Evolutionary conservation across 768 basidiomycete genomes (phyloP), one percentile per base, ranked within the genome.

Genomic region (Chalciporus sphaerocephalus): DNA sequence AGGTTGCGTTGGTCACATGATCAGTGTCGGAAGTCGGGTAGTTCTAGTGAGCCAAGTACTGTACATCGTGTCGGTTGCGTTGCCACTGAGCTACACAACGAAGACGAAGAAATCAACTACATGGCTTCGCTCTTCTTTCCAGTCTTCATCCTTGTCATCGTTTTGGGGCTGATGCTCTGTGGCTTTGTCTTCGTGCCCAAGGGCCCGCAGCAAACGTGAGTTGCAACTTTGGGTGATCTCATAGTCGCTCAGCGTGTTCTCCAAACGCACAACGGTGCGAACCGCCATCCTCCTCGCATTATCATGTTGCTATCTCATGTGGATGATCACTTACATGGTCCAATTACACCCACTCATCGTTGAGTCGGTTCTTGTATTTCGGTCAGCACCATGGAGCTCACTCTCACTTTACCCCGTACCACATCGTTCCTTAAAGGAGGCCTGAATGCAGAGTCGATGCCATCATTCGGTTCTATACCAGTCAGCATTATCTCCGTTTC

Each of bases 261-360:
- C 22, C 39, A 32, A 17, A 33, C 38, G 17, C 66, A 98, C 94
- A 47, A 78, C 93, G 41, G 78, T 93, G 52, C 86, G 94, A 54
- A 87, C 92, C 2, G 78, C 76, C 51, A 61, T 92, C 38, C 74
- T 91, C 70, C 78, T 98, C 50, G 78, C 88, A 2, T 67, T 97
- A 15, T 72, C 80, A 3, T 85, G 79, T 44, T 94, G 90, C 68
- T 98, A 93, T 71, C 79, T 98, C 57, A 85, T 97, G 83, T 98
- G 94, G 94, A 86, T 86, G 71, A 81, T 95, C 60, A 93, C 94
- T n/a, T 98, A 95, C 68, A 75, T 96, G 63, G 92, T 93, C 1
- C 94, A 98, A 61, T 66, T 96, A 40, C 83, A 97, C 61, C 94
- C 94, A 28, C 75, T 98, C 40, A 83, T 95, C 59, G 70, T 94